Conservation (phyloP, 306 rosid genomes). For the Castanea sativa region DNA sequence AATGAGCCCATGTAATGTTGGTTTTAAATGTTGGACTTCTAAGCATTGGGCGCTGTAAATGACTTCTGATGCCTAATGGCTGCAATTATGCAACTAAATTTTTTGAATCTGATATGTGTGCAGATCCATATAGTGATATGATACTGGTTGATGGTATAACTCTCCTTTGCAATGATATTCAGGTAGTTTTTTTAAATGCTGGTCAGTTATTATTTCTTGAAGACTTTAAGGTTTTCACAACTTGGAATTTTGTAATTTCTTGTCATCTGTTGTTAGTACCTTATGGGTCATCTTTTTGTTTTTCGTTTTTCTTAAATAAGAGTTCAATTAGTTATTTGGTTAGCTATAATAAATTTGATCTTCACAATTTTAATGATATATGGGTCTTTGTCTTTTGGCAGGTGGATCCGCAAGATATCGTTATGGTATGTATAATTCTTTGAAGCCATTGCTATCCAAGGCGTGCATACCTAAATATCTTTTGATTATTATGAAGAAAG, state of each 20-base stretch:
- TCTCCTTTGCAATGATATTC: constrained; percentile 84
- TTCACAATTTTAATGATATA: constrained; percentile 26
- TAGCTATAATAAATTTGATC: neutral
- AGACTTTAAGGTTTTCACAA: neutral
- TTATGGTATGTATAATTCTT: constrained; percentile 64
- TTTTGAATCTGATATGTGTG: constrained; percentile 14
- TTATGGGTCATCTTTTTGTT: neutral
- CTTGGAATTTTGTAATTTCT: neutral
- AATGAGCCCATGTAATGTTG: neutral
- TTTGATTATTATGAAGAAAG: neutral
- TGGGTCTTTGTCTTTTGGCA: constrained; percentile 32
- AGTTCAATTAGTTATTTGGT: constrained; percentile 14
- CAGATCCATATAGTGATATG: constrained; percentile 86
- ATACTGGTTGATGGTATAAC: constrained; percentile 92
- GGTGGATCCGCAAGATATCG: constrained; percentile 99
- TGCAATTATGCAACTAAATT: constrained; percentile 24
- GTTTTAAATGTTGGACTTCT: constrained; percentile 5
- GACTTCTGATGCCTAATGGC: neutral
- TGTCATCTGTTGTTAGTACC: neutral
- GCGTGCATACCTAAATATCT: neutral
- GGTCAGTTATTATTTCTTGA: constrained; percentile 12
- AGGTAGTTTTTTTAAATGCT: constrained; percentile 51
- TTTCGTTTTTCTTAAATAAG: neutral
- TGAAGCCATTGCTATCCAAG: constrained; percentile 12
- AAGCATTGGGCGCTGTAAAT: neutral